Evolutionary conservation across 2,329 filamentous ascomycete genomes (phyloP).

Genomic region (Aspergillus viridinutans): DNA sequence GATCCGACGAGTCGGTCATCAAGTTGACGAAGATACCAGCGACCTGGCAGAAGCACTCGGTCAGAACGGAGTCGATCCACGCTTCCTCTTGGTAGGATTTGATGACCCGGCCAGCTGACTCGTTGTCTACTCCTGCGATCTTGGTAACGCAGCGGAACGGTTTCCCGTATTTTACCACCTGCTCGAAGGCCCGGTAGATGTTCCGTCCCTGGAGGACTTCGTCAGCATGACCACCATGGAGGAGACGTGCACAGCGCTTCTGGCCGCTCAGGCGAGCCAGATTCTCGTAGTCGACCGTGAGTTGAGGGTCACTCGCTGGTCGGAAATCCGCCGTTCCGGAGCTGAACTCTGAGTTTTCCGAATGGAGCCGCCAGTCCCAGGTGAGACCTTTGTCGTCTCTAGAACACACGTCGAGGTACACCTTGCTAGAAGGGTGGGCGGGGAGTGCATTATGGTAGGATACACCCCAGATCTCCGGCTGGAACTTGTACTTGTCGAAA

Average conservation of each 20-base stretch:
- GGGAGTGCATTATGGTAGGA: slow-evolving; percentile 29
- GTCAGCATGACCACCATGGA: slow-evolving; percentile 6
- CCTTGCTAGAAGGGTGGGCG: slow-evolving; percentile 21
- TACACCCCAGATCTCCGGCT: slow-evolving; percentile 28
- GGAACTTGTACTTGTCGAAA: background rate
- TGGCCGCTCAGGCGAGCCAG: slow-evolving; percentile 32
- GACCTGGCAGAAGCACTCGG: slow-evolving; percentile 28
- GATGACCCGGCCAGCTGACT: slow-evolving; percentile 20
- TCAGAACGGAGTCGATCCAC: slow-evolving; percentile 21
- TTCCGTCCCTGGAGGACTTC: slow-evolving; percentile 16
- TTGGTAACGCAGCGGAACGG: slow-evolving; percentile 14
- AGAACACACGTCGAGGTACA: slow-evolving; percentile 25
- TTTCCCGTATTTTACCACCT: slow-evolving; percentile 16
- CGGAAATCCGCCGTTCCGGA: slow-evolving; percentile 10
- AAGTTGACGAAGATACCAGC: slow-evolving; percentile 35
- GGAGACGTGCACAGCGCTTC: slow-evolving; percentile 17
- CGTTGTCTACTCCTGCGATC: slow-evolving; percentile 14
- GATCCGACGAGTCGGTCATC: slow-evolving; percentile 18
- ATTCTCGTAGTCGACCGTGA: slow-evolving; percentile 21
- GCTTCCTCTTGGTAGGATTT: slow-evolving; percentile 10
- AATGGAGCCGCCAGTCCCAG: slow-evolving; percentile 25
- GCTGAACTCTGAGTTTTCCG: background rate
- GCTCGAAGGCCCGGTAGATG: slow-evolving; percentile 17
- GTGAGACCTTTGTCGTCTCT: background rate
- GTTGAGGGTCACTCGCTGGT: slow-evolving; percentile 13